Base-by-base conservation (phyloP, 805 yeast genomes). In the Clavispora phyllophila region DNA sequence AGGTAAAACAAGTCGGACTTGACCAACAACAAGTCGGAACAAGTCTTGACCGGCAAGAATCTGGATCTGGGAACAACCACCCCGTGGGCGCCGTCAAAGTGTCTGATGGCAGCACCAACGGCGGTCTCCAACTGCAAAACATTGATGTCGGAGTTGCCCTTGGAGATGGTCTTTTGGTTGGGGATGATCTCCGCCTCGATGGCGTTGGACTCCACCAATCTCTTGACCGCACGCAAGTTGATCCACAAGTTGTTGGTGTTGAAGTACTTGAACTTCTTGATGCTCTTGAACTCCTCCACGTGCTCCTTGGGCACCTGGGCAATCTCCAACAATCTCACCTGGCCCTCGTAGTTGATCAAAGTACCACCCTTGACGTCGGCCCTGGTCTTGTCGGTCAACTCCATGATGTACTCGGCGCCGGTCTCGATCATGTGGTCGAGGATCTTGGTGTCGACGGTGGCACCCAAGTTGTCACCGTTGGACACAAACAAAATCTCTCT, bases 361-460 rank as follows among this genome's bases (percentile, higher is more conserved):
- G 98, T 93, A 75, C 98, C 99, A 75, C 99, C 99, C 72, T 93
- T 93, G 61, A 93, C 99, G 66, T 93, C 99, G 27, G 99, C 99
- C 68, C 98, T 84, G 40, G 99, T 93, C 75, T 93, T 93, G 72
- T 91, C 96, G 42, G 99, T 93, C 66, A 93, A 81, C 72, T 93
- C 99, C 99, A 93, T 93, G 55, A 93, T 82, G 68, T 91, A 93
- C 72, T 93, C 98, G 43, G 96, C 81, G 44, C 83, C 83, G 27
- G 95, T 78, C 60, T 87, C 93, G 51, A 88, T 68, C 96, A 93
- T 90, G 73, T 93, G 96, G 67, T 84, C 80, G 60, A 93, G 76
- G 53, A 93, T 88, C 64, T 83, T 81, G 57, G 87, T 74, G 65
- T 93, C 97, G 37, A 93, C 99, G 22, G 97, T 95, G 39, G 99